These are phyloP conservation scores for sorghum (Sorghum bicolor) DNA, from an alignment of 176 grass and related monocot species.

Conservation along the genomic window DNA sequence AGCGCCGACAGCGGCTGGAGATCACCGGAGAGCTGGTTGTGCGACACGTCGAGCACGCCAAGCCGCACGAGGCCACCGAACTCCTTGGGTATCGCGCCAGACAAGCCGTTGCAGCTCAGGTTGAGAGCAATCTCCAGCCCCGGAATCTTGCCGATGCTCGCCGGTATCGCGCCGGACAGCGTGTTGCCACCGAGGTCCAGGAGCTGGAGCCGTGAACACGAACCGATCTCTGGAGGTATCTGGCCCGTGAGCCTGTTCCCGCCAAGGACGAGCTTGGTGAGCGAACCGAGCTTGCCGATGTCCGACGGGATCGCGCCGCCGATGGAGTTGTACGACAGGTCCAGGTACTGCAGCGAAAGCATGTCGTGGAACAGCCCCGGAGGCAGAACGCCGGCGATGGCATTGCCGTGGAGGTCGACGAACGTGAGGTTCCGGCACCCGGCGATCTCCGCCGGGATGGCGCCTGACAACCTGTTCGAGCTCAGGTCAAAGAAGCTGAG, in stretches of 20 bases:
- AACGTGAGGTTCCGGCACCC: constrained; percentile 75
- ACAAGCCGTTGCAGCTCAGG: constrained; percentile 69
- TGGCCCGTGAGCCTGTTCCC: constrained; percentile 51
- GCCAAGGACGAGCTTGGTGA: constrained; percentile 68
- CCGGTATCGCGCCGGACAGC: constrained; percentile 58
- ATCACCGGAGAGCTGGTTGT: constrained; percentile 59
- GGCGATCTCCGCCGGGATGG: constrained; percentile 46
- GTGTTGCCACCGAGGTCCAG: constrained; percentile 73
- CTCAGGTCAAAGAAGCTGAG: constrained; percentile 77
- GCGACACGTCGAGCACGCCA: constrained; percentile 55
- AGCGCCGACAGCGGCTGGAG: constrained; percentile 50
- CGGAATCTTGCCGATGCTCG: constrained; percentile 66
- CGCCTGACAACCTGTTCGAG: constrained; percentile 56
- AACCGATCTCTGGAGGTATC: constrained; percentile 65
- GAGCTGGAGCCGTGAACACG: constrained; percentile 69
- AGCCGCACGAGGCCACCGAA: constrained; percentile 46
- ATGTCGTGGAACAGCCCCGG: constrained; percentile 49
- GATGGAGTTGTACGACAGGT: constrained; percentile 77
- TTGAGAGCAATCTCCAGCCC: constrained; percentile 77
- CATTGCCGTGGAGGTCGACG: constrained; percentile 76
- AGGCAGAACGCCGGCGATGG: constrained; percentile 53
- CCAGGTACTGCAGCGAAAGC: constrained; percentile 58
- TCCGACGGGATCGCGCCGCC: constrained; percentile 45
- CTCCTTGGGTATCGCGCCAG: constrained; percentile 52
- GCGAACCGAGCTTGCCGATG: constrained; percentile 55